Conservation (phyloP, 2,329 filamentous ascomycete species). For the Alternaria sp. region DNA sequence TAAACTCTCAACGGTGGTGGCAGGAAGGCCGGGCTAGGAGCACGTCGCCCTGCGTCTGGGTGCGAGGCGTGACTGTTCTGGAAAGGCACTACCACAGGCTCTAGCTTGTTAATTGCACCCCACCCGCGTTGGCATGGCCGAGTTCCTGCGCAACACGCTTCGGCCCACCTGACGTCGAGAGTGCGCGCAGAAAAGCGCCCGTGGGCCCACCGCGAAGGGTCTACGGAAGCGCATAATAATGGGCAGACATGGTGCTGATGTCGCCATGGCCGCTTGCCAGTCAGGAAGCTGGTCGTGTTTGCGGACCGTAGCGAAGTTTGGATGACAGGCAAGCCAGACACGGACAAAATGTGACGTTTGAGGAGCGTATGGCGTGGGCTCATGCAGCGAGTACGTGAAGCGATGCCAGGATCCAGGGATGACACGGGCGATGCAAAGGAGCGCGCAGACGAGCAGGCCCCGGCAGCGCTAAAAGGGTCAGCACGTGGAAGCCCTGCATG, state of each 20-base stretch:
- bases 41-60: conserved; percentile 24
- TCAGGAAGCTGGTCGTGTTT: conserved; percentile 13
- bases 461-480: conserved; percentile 17
- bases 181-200: conserved; percentile 12
- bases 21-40: conserved; percentile 18
- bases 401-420: conserved; percentile 15
- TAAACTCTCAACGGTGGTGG: conserved; percentile 26
- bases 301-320: conserved; percentile 25
- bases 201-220: conserved; percentile 19
- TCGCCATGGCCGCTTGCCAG: conserved; percentile 16
- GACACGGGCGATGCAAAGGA: conserved; percentile 8
- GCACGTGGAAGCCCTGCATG: conserved; percentile 36
- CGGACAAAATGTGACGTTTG: conserved; percentile 28
- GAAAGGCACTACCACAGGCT: conserved; percentile 28
- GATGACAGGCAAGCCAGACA: conserved; percentile 13
- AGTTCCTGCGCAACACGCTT: conserved; percentile 28
- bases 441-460: conserved; percentile 6
- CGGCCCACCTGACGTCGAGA: conserved; percentile 29
- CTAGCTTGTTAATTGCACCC: conserved; percentile 26
- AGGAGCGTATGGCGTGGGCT: conserved; percentile 22
- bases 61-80: conserved; percentile 25
- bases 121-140: conserved; percentile 23
- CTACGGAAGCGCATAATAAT: conserved; percentile 13
- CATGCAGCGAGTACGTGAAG: conserved; percentile 21
- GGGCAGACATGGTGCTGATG: conserved; percentile 13